These are phyloP conservation scores for Akebia trifoliata DNA, from an alignment of 164 flowering plant genomes.

Conservation along the genomic window DNA sequence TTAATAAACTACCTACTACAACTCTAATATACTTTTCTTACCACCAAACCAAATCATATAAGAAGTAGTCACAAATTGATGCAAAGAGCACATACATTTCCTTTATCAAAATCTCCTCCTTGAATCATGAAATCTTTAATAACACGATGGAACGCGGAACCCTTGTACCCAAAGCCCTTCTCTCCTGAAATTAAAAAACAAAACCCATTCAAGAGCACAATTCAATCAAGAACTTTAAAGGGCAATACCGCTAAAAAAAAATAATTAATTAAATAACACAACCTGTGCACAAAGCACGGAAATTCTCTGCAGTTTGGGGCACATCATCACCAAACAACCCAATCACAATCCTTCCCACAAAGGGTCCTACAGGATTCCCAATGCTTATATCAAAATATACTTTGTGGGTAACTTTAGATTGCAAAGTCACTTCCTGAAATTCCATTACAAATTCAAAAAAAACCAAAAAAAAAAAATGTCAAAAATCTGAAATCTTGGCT, in stretches of 20 bases:
- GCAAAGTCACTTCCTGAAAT: slow-evolving; percentile 50
- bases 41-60: not conserved
- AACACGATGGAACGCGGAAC: slow-evolving; percentile 85
- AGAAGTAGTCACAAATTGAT: not conserved
- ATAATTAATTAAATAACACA: not conserved
- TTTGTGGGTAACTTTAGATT: slow-evolving; percentile 76
- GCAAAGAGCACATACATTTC: slow-evolving; percentile 24
- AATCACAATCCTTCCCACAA: slow-evolving; percentile 81
- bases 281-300: slow-evolving; percentile 98
- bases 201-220: slow-evolving; percentile 2
- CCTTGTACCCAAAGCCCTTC: slow-evolving; percentile 92
- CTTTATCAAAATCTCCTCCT: slow-evolving; percentile 39
- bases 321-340: slow-evolving; percentile 95
- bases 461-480: not conserved
- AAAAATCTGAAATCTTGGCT: not conserved
- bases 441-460: not conserved
- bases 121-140: slow-evolving; percentile 94
- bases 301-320: slow-evolving; percentile 91
- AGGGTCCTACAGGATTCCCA: slow-evolving; percentile 83
- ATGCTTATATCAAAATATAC: slow-evolving; percentile 85
- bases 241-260: not conserved
- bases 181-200: slow-evolving; percentile 49
- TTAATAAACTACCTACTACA: too few relatives aligned
- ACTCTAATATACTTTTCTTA: too few relatives aligned
- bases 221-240: not conserved